Percentiles rank a stretch among this genome's conserved stretches.
These are phyloP conservation scores for Diutina rugosa DNA, from an alignment of 1,139 yeast genomes.

Conservation along the genomic window DNA sequence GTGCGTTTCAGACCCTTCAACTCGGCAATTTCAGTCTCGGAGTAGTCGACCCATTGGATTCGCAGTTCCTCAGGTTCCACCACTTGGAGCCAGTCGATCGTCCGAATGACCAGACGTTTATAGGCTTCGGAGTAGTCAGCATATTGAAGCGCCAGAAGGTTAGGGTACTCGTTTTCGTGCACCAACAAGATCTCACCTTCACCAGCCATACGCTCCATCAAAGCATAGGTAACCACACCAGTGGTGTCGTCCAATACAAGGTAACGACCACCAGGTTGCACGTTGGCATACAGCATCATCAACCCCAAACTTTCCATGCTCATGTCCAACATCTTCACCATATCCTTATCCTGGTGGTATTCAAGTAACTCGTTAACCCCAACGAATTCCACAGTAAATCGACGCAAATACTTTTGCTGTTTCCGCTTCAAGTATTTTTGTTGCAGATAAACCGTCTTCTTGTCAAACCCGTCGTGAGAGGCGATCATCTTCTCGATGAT, in stretches of 20 bases:
- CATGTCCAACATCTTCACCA: slow-evolving; percentile 61
- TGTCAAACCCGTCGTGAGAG: slow-evolving; percentile 77
- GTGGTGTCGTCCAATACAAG: slow-evolving; percentile 86
- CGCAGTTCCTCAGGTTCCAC: slow-evolving; percentile 60
- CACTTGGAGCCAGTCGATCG: slow-evolving; percentile 64
- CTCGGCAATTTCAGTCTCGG: slow-evolving; percentile 38
- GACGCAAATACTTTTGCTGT: slow-evolving; percentile 78
- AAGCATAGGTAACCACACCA: slow-evolving; percentile 68
- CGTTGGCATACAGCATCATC: slow-evolving; percentile 63
- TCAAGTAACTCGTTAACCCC: slow-evolving; percentile 69
- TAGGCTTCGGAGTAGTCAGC: slow-evolving; percentile 47
- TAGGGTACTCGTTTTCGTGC: slow-evolving; percentile 91
- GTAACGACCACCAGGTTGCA: slow-evolving; percentile 82
- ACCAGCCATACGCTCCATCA: slow-evolving; percentile 85
- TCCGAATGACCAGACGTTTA: slow-evolving; percentile 44
- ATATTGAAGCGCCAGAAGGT: slow-evolving; percentile 55
- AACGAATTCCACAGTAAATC: slow-evolving; percentile 71
- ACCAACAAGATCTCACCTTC: slow-evolving; percentile 59
- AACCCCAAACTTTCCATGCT: slow-evolving; percentile 76
- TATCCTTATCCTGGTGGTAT: slow-evolving; percentile 63
- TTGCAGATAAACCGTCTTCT: slow-evolving; percentile 81
- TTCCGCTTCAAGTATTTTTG: slow-evolving; percentile 85
- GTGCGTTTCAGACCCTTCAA: slow-evolving; percentile 49
- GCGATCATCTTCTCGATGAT: slow-evolving; percentile 74
- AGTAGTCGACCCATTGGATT: slow-evolving; percentile 35